phyloP scores from a whole-genome alignment of 169 alveolate species.

The Plasmodium inui region DNA sequence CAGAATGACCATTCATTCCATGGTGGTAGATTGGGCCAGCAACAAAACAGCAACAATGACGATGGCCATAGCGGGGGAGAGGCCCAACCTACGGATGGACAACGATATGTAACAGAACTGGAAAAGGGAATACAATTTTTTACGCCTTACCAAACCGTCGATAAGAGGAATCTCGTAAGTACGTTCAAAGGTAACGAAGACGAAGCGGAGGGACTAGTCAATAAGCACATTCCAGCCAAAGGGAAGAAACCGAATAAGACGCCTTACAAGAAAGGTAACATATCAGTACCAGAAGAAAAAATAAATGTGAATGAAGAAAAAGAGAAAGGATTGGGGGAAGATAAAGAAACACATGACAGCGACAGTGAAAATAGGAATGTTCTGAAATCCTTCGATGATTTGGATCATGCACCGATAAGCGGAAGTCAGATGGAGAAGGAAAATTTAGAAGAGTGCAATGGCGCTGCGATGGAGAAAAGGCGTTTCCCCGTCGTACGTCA shows the following conservation, averaged over 20 bases:
- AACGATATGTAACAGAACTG: background rate
- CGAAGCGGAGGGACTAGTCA: background rate
- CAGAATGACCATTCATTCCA: background rate
- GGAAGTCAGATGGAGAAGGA: background rate
- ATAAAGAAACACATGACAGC: background rate
- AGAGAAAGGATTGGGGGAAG: background rate
- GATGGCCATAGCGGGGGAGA: background rate
- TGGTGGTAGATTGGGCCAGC: background rate
- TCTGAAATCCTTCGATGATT: background rate
- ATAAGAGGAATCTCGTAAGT: background rate
- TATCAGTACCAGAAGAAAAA: background rate
- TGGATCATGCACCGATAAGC: background rate
- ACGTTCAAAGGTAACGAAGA: background rate
- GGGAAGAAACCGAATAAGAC: background rate
- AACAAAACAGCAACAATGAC: background rate
- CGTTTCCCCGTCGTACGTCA: background rate
- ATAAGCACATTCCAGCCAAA: background rate
- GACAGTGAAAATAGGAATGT: background rate
- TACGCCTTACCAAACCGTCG: background rate
- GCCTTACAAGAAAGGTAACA: background rate
- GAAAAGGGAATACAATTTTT: background rate
- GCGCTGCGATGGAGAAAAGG: background rate
- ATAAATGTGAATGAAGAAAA: slow-evolving; percentile 4
- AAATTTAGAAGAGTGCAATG: background rate
- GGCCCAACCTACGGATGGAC: background rate